Evolutionary conservation across 2,329 filamentous ascomycete species (phyloP), one percentile per base, ranked within the genome.

Genomic region (Nakataea oryzae): DNA sequence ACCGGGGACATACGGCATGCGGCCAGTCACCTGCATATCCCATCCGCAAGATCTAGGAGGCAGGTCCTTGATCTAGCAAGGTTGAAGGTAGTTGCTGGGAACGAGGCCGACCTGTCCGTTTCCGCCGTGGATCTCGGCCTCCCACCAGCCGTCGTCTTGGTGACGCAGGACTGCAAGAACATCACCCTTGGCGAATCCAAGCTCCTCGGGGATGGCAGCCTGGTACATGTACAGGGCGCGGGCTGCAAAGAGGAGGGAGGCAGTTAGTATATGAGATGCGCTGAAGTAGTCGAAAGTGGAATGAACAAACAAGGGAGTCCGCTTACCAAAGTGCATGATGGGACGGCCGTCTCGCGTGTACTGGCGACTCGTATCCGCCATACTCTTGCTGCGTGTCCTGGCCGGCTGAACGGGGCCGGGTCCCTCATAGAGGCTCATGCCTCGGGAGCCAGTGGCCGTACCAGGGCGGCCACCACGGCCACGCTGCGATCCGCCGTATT

Each of bases 141-240:
- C 95, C 95, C 96, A 99, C 95, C 95, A 99, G 26, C 95, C 95
- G 71, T 99, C 95, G 72, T 99, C 95, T 75, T 99, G 95, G 70
- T 96, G 86, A 64, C 93, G 84, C 58, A 97, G 79, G 17, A 99
- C 87, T 2, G 93, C 91, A 17, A 99, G 80, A 63, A 93, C 86
- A 71, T 99, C 96, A 58, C 93, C 93, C 78, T 99, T 99, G 58
- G 82, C 81, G 74, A 99, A 99, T 17, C 89, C 89, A 26, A 99
- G 79, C 75, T 99, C 96, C 72, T 97, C 95, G 0, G 93, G 91
- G 63, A 99, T 99, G 27, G 92, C 93, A 2, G 95, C 92, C 70
- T 89, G 86, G 74, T 99, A 99, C 78, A 91, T 86, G 75, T 97
- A 99, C 79, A 97, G 82, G 29, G 95, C 93, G 55, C 93, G 90